Evolutionary conservation across 306 rosid genomes (phyloP).

Genomic region (Crataegus laevigata): DNA sequence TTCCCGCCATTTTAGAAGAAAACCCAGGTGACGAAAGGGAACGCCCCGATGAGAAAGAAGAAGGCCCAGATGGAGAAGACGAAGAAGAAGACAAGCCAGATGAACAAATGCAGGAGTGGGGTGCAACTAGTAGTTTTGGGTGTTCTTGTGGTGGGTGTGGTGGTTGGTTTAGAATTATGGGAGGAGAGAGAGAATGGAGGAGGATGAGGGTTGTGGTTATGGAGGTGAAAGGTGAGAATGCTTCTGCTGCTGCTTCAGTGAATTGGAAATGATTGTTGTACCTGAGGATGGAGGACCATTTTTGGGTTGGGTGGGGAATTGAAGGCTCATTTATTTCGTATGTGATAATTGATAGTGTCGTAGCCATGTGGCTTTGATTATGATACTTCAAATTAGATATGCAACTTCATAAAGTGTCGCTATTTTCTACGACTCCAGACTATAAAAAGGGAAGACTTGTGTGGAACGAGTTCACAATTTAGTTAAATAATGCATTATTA

Average conservation of each 20-base stretch:
- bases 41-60: not conserved
- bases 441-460: too few species aligned
- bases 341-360: not conserved
- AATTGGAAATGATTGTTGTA: not conserved
- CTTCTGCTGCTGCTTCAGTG: not conserved
- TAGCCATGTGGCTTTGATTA: not conserved
- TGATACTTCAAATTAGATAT: not conserved
- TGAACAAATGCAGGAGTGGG: not conserved
- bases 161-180: not conserved
- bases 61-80: not conserved
- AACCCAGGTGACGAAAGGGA: conserved; percentile 3
- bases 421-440: too few species aligned
- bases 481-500: too few species aligned
- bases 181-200: not conserved
- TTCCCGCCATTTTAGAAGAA: not conserved
- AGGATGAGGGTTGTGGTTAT: not conserved
- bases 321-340: not conserved
- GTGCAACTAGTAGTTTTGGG: not conserved
- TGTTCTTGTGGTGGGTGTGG: not conserved
- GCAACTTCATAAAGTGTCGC: not conserved
- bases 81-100: not conserved
- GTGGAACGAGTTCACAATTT: too few species aligned
- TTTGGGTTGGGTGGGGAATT: not conserved
- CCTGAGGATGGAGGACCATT: not conserved
- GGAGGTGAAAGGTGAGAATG: not conserved